These are phyloP conservation scores for Panaeolus cyanescens DNA, from an alignment of 768 basidiomycete genomes.

Conservation along the genomic window DNA sequence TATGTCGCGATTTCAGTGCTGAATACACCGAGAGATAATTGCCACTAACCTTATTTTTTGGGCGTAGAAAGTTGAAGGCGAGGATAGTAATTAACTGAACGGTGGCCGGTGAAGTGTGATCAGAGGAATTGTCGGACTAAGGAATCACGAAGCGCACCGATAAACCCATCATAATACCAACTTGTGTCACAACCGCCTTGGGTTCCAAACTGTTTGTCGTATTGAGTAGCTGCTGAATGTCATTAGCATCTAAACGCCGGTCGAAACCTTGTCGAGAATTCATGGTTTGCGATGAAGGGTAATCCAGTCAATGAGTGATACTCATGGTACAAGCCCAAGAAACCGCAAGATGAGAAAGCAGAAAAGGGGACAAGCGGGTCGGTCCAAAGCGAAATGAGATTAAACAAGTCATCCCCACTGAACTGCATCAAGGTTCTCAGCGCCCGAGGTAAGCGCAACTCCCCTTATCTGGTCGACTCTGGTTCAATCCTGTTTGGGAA, in stretches of 20 bases:
- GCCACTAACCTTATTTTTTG: conserved; percentile 65
- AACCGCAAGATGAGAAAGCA: not conserved
- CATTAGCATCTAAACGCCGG: conserved; percentile 16
- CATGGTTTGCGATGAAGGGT: not conserved
- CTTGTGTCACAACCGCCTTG: conserved; percentile 60
- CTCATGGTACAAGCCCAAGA: not conserved
- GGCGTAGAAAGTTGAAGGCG: conserved; percentile 71
- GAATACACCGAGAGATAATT: conserved; percentile 41
- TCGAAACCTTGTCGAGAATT: not conserved
- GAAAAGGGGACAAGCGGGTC: not conserved
- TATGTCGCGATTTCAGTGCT: conserved; percentile 43
- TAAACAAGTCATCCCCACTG: not conserved
- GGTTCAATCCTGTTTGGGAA: not conserved
- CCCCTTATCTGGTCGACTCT: not conserved
- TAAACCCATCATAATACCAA: conserved; percentile 54
- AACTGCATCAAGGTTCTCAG: not conserved
- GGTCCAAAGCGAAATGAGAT: not conserved
- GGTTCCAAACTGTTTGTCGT: conserved; percentile 53
- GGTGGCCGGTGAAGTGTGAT: too few relatives aligned
- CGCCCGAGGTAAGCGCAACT: not conserved
- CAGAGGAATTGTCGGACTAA: too few relatives aligned
- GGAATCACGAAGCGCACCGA: conserved; percentile 46
- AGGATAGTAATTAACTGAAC: conserved; percentile 59
- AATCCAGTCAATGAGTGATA: not conserved
- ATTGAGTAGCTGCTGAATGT: conserved; percentile 22